A percentile compares a stretch with the other conserved stretches of the same genome.
These are phyloP conservation scores for Phytophthora sansomeana DNA, from an alignment of 352 stramenopile species.

Conservation along the genomic window DNA sequence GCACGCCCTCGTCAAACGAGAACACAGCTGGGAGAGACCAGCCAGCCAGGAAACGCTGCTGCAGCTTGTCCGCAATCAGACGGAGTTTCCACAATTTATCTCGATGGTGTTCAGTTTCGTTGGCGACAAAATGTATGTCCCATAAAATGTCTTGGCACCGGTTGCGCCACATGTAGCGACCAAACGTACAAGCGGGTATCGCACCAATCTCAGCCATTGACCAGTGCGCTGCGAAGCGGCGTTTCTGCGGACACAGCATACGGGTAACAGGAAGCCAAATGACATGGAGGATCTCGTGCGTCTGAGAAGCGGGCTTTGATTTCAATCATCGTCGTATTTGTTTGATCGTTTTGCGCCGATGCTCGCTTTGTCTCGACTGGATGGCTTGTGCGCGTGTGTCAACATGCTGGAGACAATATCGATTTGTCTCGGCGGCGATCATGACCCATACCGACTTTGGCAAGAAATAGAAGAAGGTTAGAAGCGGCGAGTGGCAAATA, in stretches of 20 bases:
- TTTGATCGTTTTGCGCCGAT: not conserved
- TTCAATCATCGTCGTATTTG: not conserved
- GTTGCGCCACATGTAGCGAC: conserved; percentile 23
- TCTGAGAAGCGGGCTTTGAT: not conserved
- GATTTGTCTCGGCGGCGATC: not conserved
- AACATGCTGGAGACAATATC: too few relatives aligned
- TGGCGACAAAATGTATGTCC: conserved; percentile 30
- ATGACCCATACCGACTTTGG: not conserved
- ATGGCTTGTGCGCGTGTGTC: not conserved
- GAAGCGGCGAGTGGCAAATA: not conserved
- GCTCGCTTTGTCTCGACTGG: not conserved
- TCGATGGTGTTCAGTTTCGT: not conserved
- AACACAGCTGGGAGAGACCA: not conserved
- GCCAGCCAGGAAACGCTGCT: conserved; percentile 12
- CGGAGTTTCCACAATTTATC: not conserved
- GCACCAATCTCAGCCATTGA: conserved; percentile 14
- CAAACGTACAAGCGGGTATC: conserved; percentile 21
- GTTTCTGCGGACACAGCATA: conserved; percentile 27
- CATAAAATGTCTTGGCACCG: conserved; percentile 20
- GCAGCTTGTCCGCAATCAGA: not conserved
- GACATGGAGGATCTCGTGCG: conserved; percentile 25
- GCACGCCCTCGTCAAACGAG: not conserved
- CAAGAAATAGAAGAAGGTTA: not conserved
- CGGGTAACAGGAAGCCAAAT: conserved; percentile 29
- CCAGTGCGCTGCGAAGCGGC: conserved; percentile 28